phyloP scores from a whole-genome alignment of 2,329 filamentous ascomycete species.

The Ophiocordyceps camponoti-rufipedis region DNA sequence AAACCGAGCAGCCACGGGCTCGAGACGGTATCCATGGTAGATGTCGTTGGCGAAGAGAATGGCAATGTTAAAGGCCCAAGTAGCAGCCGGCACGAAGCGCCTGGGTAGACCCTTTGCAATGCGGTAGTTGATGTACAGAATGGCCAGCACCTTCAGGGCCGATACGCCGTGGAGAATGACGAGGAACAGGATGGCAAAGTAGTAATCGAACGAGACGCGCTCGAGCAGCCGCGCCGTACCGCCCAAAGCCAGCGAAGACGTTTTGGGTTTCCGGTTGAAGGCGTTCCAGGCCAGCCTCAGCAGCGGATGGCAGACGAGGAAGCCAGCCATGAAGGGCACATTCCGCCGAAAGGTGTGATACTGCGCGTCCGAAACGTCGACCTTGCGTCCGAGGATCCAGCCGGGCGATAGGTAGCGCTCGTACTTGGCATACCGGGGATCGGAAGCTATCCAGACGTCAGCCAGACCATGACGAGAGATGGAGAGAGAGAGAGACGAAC shows the following conservation, averaged over 20 bases:
- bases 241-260: slow-evolving; percentile 12
- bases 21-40: slow-evolving; percentile 56
- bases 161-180: slow-evolving; percentile 71
- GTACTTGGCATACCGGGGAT: slow-evolving; percentile 66
- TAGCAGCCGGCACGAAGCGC: slow-evolving; percentile 51
- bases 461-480: background rate
- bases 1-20: slow-evolving; percentile 37
- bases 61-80: slow-evolving; percentile 80
- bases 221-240: slow-evolving; percentile 44
- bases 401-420: slow-evolving; percentile 54
- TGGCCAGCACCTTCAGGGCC: slow-evolving; percentile 59
- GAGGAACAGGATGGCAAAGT: slow-evolving; percentile 67
- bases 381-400: slow-evolving; percentile 84
- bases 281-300: slow-evolving; percentile 54
- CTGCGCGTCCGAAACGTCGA: slow-evolving; percentile 81
- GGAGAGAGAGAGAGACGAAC: slow-evolving; percentile 27
- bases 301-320: slow-evolving; percentile 65
- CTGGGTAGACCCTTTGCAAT: slow-evolving; percentile 57
- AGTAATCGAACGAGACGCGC: slow-evolving; percentile 64
- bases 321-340: slow-evolving; percentile 57
- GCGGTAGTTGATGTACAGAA: slow-evolving; percentile 67
- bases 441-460: slow-evolving; percentile 39
- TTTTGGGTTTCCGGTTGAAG: slow-evolving; percentile 20
- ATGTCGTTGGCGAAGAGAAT: slow-evolving; percentile 85
- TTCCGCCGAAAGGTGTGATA: slow-evolving; percentile 76